Evolutionary conservation across 2,329 filamentous ascomycete species (phyloP), one percentile per base, ranked within the genome.

Genomic region (Diaporthe vaccinii): DNA sequence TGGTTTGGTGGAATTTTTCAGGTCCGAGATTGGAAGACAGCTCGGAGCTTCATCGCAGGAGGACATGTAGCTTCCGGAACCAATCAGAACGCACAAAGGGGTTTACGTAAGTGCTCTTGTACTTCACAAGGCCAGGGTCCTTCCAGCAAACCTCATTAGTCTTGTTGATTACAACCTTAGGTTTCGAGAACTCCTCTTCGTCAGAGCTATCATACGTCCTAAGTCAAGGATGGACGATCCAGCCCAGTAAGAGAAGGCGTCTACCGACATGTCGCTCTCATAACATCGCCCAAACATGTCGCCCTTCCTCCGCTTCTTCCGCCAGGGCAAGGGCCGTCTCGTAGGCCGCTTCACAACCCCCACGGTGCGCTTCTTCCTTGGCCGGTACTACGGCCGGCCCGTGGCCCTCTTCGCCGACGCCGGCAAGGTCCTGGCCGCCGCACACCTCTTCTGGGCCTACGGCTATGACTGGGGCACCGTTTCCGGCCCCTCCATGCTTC

Each of bases 401-500:
- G 72, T 85, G 75, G 85, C 84, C 73, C 79, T 86, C 78, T 80
- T 89, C 72, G 78, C 88, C 76, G 83, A 85, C 76, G 84, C 86
- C 25, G 78, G 87, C 76, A 87, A 91, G 79, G 84, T 85, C 73
- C 80, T 89, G 53, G 84, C 86, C 70, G 79, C 87, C 58, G 81
- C 82, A 36, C 90, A 92, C 81, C 81, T 91, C n/a, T 81, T 88
- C 75, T 84, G 82, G 80, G 88, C 91, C 58, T 92, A 97, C 84
- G 86, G 91, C 79, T 90, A 91, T 84, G 87, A 87, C 77, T 80
- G 93, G 78, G 89, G 89, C 28, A 84, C 87, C 5, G 91, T 92
- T 22, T 87, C 87, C 36, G 96, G 96, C 2, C 91, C 95, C 4
- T 96, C 94, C 25, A 98, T 98, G 97, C 89, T 97, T 69, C 96